Evolutionary conservation across 1,284 basidiomycete genomes (phyloP), one percentile per base, ranked within the genome.

Genomic region (Apiotrichum gamsii): DNA sequence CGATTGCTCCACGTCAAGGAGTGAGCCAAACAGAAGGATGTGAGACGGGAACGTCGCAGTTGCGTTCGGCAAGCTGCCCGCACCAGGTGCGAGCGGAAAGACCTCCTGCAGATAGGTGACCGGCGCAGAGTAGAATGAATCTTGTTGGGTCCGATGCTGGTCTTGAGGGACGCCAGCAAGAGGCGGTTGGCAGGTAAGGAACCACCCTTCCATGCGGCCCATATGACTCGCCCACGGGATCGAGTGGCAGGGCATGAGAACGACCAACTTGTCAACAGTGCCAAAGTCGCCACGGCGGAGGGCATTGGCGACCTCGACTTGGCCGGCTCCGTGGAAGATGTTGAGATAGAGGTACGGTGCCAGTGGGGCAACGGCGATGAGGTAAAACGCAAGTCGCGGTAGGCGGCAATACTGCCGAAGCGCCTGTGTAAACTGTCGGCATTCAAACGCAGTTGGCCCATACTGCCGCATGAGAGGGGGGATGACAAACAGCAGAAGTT

Each of bases 181-280:
- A 0, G 91, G 91, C 2, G 93, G 93, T 61, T 95, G 91, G 62
- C 93, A 97, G 4, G 87, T 85, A 23, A 96, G 64, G 36, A 85
- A 82, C 90, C 91, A 96, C 54, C 77, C 76, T 10, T 84, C 74
- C 32, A 82, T 76, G 13, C 76, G 72, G 25, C 80, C 75, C 64
- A 98, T 70, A 69, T 91, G 86, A 5, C 90, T 84, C 62, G 90
- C 86, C 77, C 90, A 94, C 3, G 94, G 94, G 0, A 87, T 90
- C n/a, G 90, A 95, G 73, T 99, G 95, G 59, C 95, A 99, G 3
- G 95, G 95, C 87, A 91, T 94, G 16, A 97, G 73, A 52, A 90
- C 84, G 1, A 87, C 90, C 14, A 95, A 72, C 8, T 82, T 81
- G 0, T 40, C 41, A 21, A 66, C 57, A 3, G 47, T 21, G 0